Evolutionary conservation across 192 early-diverging fungal species (phyloP).

Genomic region (Umbelopsis sp.): DNA sequence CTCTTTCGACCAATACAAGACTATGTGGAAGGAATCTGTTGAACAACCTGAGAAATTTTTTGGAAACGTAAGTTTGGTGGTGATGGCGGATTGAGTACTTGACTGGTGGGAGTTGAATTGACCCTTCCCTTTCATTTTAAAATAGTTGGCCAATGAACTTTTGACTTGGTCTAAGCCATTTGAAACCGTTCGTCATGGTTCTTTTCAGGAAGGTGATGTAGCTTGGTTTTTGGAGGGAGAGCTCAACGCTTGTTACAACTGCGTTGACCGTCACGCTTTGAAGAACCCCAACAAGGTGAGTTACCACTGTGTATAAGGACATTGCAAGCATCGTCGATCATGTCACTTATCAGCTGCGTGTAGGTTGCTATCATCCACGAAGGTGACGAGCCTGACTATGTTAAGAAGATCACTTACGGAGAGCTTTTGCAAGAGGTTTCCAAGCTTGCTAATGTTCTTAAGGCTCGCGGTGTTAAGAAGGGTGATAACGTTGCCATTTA

Average conservation of each 20-base stretch:
- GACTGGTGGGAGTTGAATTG: not conserved
- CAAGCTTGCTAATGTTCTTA: constrained; percentile 84
- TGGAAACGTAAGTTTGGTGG: constrained; percentile 60
- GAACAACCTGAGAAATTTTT: constrained; percentile 82
- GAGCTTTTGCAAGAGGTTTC: constrained; percentile 84
- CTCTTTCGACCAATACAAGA: constrained; percentile 78
- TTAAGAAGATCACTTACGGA: constrained; percentile 80
- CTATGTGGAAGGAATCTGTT: constrained; percentile 80
- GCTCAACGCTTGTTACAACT: constrained; percentile 95
- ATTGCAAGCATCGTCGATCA: not conserved
- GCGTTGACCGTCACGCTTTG: constrained; percentile 91
- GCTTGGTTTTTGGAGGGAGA: constrained; percentile 93
- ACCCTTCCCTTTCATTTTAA: not conserved
- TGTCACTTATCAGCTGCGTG: not conserved
- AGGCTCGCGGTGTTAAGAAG: constrained; percentile 82
- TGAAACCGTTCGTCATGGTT: constrained; percentile 68
- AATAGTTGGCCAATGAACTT: constrained; percentile 72
- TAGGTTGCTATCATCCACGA: constrained; percentile 87
- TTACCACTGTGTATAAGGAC: constrained; percentile 31
- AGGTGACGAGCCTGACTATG: constrained; percentile 84
- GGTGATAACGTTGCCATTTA: constrained; percentile 96
- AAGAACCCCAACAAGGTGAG: constrained; percentile 70
- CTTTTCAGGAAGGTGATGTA: constrained; percentile 83
- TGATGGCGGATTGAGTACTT: not conserved
- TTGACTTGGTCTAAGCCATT: constrained; percentile 86